A percentile compares a stretch with the other conserved stretches of the same genome.
Conservation (phyloP, 2,329 filamentous ascomycete genomes). For the Venturia carpophila region DNA sequence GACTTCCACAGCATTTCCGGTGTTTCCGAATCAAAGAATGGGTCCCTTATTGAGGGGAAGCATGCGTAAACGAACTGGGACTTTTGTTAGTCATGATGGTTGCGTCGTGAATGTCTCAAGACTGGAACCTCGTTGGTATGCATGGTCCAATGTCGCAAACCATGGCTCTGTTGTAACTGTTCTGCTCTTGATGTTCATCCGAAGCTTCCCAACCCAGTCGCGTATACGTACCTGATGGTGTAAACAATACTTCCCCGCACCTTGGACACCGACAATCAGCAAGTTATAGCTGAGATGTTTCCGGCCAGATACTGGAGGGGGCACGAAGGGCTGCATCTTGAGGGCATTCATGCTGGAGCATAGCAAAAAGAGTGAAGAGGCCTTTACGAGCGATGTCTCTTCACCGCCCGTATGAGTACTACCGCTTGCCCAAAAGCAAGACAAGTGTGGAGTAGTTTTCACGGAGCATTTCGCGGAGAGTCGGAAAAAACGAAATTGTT, state of each 20-base stretch:
- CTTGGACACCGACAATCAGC: slow-evolving; percentile 9
- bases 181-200: background rate
- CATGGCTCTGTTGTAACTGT: background rate
- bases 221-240: slow-evolving; percentile 9
- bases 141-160: background rate
- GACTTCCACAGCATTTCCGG: slow-evolving; percentile 12
- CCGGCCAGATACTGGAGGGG: background rate
- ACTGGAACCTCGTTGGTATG: background rate
- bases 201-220: background rate
- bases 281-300: background rate
- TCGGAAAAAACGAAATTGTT: background rate
- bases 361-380: background rate
- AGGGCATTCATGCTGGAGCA: slow-evolving; percentile 6
- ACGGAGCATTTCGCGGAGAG: background rate
- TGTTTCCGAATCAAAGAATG: slow-evolving; percentile 9
- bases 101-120: background rate
- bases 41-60: slow-evolving; percentile 9
- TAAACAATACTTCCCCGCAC: slow-evolving; percentile 10
- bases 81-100: background rate
- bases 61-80: slow-evolving; percentile 9
- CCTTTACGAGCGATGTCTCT: background rate
- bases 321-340: slow-evolving; percentile 12
- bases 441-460: background rate
- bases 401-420: background rate
- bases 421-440: background rate